Evolutionary conservation across 2,329 filamentous ascomycete genomes (phyloP).

Genomic region (Davidsoniella australis): DNA sequence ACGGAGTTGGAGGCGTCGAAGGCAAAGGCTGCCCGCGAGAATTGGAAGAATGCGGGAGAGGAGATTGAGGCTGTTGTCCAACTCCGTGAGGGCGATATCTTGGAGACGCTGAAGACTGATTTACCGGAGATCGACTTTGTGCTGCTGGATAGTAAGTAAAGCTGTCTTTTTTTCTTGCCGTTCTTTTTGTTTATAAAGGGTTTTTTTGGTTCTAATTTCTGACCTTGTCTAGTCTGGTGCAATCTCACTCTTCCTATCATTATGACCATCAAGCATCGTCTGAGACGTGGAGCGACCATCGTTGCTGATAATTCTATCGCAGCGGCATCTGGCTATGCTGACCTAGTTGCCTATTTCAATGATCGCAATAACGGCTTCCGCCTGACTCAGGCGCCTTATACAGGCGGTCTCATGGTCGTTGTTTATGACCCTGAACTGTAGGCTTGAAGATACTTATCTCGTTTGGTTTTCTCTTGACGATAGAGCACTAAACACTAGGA

Average conservation of each 20-base stretch:
- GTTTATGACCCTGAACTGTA: conserved; percentile 13
- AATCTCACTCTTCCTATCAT: conserved; percentile 35
- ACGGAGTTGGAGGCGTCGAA: conserved; percentile 43
- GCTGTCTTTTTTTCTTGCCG: too few relatives aligned
- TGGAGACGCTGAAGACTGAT: conserved; percentile 31
- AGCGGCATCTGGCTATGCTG: conserved; percentile 24
- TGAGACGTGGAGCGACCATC: conserved; percentile 30
- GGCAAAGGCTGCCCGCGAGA: conserved; percentile 29
- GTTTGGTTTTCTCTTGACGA: too few relatives aligned
- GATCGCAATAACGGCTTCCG: conserved; percentile 31
- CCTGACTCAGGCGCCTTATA: conserved; percentile 20
- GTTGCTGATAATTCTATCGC: conserved; percentile 31
- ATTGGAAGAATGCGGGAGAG: conserved; percentile 36
- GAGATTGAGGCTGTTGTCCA: conserved; percentile 34
- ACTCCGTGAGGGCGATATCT: conserved; percentile 38
- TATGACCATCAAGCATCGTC: conserved; percentile 25
- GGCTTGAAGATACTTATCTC: not conserved
- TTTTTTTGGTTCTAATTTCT: not conserved
- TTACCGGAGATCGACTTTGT: conserved; percentile 37
- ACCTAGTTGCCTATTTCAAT: conserved; percentile 29
- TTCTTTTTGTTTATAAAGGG: not conserved
- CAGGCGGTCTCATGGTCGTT: conserved; percentile 19
- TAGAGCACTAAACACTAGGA: too few relatives aligned
- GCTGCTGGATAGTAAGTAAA: conserved; percentile 40
- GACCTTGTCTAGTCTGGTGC: conserved; percentile 31